Evolutionary conservation across 1,284 basidiomycete genomes (phyloP), one percentile per base, ranked within the genome.

Genomic region (Fistulinella cinereoalba): DNA sequence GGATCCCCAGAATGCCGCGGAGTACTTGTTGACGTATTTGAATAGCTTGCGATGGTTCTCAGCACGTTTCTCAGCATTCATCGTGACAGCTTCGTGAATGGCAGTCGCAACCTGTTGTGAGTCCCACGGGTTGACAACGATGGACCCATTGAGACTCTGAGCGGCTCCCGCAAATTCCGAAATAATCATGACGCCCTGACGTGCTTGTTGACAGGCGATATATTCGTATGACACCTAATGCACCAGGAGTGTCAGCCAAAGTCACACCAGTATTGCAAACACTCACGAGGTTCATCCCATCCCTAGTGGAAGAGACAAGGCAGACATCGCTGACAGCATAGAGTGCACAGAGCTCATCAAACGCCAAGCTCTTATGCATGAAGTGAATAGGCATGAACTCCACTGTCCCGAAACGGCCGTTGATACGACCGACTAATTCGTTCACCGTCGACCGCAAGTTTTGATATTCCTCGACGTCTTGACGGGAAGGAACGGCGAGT

Each of bases 311-410:
- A 13, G 92, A 93, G 46, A 99, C 92, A 37, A 99, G 74, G 65
- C 96, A 98, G 16, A 95, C 97, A 62, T 99, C 97, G 64, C 90
- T 92, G 61, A 97, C 80, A 5, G 96, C 94, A 62, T 99, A 99
- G 50, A 99, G 79, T 19, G 96, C 97, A 51, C 93, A 97, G 5
- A 99, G 80, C 67, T 99, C 96, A 64, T 97, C 92, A 61, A 98
- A 97, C 3, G 83, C 74, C 52, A 99, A 77, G 56, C 85, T 89
- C 66, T 97, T 94, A 78, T 97, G 93, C 88, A 99, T 89, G 69
- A 97, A 98, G 67, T 99, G 96, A 55, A 99, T 99, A 4, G 96
- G 96, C 89, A 97, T 97, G 65, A 95, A 97, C 60, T 98, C 95
- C 54, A 98, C 94, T 0, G 96, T 98, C 19, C 97, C 97, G 61